Base-by-base conservation (phyloP, 495 filamentous ascomycete genomes). In the Sordaria brevicollis region DNA sequence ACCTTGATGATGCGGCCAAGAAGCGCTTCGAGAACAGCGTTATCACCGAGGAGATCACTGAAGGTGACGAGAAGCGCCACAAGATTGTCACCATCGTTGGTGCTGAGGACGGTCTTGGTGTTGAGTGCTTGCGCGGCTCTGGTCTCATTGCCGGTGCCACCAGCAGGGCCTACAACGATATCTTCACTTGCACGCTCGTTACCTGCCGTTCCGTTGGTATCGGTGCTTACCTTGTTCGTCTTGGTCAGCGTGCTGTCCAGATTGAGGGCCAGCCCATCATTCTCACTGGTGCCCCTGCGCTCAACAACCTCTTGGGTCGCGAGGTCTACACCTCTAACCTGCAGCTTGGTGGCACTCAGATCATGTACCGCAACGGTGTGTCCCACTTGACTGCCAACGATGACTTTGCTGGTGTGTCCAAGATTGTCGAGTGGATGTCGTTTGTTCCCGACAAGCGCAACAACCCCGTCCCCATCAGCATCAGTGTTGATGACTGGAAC, bases 301-400 rank as follows among this genome's bases (percentile, higher is more conserved):
- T 99, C 81, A 99, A 99, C 88, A 99, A 97, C 85, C 85, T 99
- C 74, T 90, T 99, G 66, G 95, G 95, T 43, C 92, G 95, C 72
- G 96, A 99, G 83, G 94, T 99, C 19, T 99, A 99, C 86, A 97
- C 95, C 62, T 98, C 95, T 37, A 99, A 99, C 86, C 81, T 99
- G 71, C 95, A 99, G 85, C 91, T 99, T 71, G 95, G 95, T 88
- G 95, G 95, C 74, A 98, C 95, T 43, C 95, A 99, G 83, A 99
- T 99, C 86, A 99, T 99, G 95, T 98, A 99, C 88, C 94, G 90
- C 83, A 99, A 99, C 78, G 95, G 95, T 87, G 96, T 99, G 33
- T 98, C 96, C 9, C 95, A 99, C 83, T 92, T 98, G 90, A 97
- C 94, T 71, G 95, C 95, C 77, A 92, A 89, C 76, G 95, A 99